Conservation (phyloP, 495 filamentous ascomycete genomes). For the Annulohypoxylon moriforme region DNA sequence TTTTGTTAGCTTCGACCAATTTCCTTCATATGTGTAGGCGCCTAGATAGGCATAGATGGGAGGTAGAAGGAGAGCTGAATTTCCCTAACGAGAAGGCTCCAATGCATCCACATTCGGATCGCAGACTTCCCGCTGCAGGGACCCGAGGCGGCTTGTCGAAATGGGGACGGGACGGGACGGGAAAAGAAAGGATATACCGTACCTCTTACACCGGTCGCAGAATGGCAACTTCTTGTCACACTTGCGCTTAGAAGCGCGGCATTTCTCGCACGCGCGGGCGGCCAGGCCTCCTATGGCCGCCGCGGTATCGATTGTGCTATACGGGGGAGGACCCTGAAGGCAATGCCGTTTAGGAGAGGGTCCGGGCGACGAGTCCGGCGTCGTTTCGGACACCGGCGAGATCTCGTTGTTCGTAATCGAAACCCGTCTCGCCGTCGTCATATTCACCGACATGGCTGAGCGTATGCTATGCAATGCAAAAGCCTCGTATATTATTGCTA, state of each 20-base stretch:
- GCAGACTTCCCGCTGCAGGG: background rate
- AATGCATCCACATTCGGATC: background rate
- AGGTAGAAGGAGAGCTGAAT: background rate
- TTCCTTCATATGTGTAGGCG: background rate
- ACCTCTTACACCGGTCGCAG: conserved; percentile 50
- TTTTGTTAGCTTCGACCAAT: conserved; percentile 19
- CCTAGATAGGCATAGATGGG: background rate
- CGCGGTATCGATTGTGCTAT: conserved; percentile 26
- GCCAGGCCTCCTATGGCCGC: conserved; percentile 31
- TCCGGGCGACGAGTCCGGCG: conserved; percentile 43
- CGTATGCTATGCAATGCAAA: no score
- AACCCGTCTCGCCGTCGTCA: conserved; percentile 30
- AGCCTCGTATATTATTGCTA: background rate
- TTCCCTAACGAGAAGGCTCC: background rate
- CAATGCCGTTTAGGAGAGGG: conserved; percentile 39
- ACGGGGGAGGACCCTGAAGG: conserved; percentile 31
- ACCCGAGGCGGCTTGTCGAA: background rate
- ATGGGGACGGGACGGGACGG: background rate
- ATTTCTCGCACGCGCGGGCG: conserved; percentile 51
- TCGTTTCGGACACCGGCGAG: conserved; percentile 45
- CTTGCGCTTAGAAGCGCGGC: conserved; percentile 50
- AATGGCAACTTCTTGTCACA: conserved; percentile 51
- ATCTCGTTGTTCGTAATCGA: conserved; percentile 24
- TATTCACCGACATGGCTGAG: conserved; percentile 11
- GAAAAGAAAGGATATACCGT: background rate